Conservation (phyloP, 2,329 filamentous ascomycete species). For the Exophiala sideris region DNA sequence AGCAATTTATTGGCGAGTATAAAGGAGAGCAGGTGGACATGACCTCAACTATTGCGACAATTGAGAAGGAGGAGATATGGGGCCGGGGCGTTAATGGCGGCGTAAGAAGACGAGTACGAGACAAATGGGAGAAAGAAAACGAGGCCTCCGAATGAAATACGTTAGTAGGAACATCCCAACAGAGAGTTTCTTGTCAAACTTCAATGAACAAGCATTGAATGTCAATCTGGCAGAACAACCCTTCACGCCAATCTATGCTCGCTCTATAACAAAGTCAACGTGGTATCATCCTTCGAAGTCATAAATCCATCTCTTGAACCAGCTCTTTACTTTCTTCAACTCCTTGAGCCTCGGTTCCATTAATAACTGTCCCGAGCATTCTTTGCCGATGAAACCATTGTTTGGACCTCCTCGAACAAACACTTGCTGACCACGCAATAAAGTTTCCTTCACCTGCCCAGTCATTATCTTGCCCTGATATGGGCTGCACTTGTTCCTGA, state of each 20-base stretch:
- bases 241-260: neutral
- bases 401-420: conserved; percentile 63
- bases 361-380: conserved; percentile 38
- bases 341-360: conserved; percentile 34
- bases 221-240: neutral
- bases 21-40: conserved; percentile 6
- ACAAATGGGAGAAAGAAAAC: conserved; percentile 36
- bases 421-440: conserved; percentile 73
- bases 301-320: conserved; percentile 26
- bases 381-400: conserved; percentile 38
- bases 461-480: conserved; percentile 78
- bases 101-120: conserved; percentile 38
- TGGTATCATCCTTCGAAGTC: conserved; percentile 16
- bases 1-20: conserved; percentile 33
- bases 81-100: conserved; percentile 41
- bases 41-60: conserved; percentile 1
- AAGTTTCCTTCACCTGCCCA: conserved; percentile 80
- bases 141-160: conserved; percentile 3
- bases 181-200: neutral
- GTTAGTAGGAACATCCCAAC: neutral
- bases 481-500: conserved; percentile 87
- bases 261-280: neutral
- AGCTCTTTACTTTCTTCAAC: conserved; percentile 23
- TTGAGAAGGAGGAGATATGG: conserved; percentile 39
- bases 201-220: no score